Base-by-base conservation (phyloP, 2,329 filamentous ascomycete species). In the Sclerotinia spermophila region DNA sequence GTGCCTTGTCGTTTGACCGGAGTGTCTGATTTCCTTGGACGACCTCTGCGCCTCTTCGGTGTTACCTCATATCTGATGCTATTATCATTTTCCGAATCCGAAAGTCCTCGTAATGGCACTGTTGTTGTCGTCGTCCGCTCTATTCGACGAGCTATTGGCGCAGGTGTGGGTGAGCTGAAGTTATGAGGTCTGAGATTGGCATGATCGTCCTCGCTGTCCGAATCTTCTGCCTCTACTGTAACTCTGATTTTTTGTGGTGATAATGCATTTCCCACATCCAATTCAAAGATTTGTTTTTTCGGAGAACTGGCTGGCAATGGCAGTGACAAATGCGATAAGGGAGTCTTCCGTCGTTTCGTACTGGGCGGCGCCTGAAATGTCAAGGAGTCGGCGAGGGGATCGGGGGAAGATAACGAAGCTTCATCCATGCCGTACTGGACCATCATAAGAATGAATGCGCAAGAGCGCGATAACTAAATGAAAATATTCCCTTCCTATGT, bases 21-120 rank as follows among this genome's bases (percentile, higher is more conserved):
- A 73, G 79, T 79, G 53, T 76, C 75, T 38, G 82, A 82, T 73
- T 84, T 84, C 60, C 80, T 79, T 45, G 82, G 81, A 58, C 82
- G 79, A 30, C 82, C 82, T 76, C 81, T 80, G 60, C 78, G 78
- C 74, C 78, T 80, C 73, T 80, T 81, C 1, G 82, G 81, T 0
- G 82, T 82, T 40, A 78, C 77, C 30, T 78, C 67, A 40, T 69
- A 53, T 33, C 75, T 69, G 21, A 68, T 67, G 27, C 75, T 71
- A 19, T 64, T 60, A 56, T 78, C 74, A 58, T 74, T 72, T 40
- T 78, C 78, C 1, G 77, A 75, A 53, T 80, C 78, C 7, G 77
- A 78, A 19, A 79, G 74, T 5, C 78, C 78, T 58, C 78, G 79
- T 21, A 79, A 69, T 5, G 78, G 78, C 44, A 79, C 73, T 15